Evolutionary conservation across 257 asterid species (phyloP).

Genomic region (Galeopsis tetrahit): DNA sequence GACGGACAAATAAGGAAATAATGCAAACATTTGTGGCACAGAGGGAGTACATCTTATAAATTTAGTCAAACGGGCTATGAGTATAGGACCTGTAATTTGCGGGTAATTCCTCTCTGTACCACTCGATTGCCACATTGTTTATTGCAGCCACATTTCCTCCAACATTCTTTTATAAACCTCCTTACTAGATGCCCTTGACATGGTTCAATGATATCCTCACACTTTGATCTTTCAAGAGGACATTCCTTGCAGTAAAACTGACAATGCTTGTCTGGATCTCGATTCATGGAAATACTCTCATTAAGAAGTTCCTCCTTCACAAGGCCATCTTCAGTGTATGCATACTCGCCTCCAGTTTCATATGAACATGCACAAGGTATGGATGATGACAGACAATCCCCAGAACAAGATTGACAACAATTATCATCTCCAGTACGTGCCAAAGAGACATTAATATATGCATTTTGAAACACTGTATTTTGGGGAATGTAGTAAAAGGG

Average conservation of each 20-base stretch:
- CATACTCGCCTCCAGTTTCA: conserved; percentile 83
- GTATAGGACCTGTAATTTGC: conserved; percentile 44
- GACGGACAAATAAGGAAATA: too few species aligned
- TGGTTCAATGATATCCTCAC: conserved; percentile 56
- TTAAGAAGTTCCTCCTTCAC: conserved; percentile 76
- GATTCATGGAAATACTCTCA: conserved; percentile 77
- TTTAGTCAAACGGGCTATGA: too few species aligned
- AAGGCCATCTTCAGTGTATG: conserved; percentile 80
- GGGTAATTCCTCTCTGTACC: conserved; percentile 89
- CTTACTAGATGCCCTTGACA: conserved; percentile 95
- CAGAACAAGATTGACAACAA: conserved; percentile 71
- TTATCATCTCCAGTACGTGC: conserved; percentile 71
- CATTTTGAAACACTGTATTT: conserved; percentile 73
- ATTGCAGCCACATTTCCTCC: conserved; percentile 93
- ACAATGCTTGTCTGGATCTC: conserved; percentile 66
- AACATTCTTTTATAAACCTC: conserved; percentile 88
- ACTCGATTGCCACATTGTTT: conserved; percentile 92
- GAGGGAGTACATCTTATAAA: too few species aligned
- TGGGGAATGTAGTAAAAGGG: conserved; percentile 76
- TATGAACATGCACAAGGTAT: conserved; percentile 77
- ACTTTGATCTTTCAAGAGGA: conserved; percentile 80
- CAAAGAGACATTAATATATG: conserved; percentile 64
- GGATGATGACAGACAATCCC: conserved; percentile 70
- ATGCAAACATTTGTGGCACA: too few species aligned
- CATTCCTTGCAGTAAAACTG: conserved; percentile 77